Base-by-base conservation (phyloP, 2,329 filamentous ascomycete species). In the Orbilia brochopaga region DNA sequence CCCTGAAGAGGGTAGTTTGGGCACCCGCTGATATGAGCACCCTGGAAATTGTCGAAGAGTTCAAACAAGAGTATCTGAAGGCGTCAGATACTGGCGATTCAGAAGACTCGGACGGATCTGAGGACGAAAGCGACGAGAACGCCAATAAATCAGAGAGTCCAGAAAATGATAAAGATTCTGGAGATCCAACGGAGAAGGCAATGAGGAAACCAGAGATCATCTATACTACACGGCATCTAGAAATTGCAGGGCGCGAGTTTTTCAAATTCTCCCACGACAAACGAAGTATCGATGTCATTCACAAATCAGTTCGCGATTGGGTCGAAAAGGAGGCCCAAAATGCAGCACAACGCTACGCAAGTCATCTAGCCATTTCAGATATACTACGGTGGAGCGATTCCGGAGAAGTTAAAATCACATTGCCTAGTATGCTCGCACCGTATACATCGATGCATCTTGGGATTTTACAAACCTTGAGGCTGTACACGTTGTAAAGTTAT, bases 251-350 rank as follows among this genome's bases (percentile, higher is more conserved):
- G 1, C 32, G 57, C 27, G 57, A 69, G 24, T 69, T 69, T 19
- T 69, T 69, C 44, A 58, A 62, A 48, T 69, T 69, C 35, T 69
- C 65, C 1, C 40, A 48, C 27, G 57, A 37, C 8, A 62, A 58
- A 24, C 32, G 24, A 19, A 69, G 30, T 1, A 62, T 69, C 35
- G 44, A 53, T 52, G 52, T 62, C n/a, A 58, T 69, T 7, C 57
- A 62, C 24, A 69, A 69, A 24, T 69, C 65, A 4, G 65, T 69
- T 48, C 42, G 58, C 27, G 65, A 69, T 32, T 69, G 65, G 65
- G 52, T 69, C 5, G 65, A 69, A n/a, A 53, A 52, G 17, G 65
- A 69, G 19, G 44, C 64, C 7, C 10, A 35, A 19, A 69, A 62
- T n/a, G 57, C 65, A 7, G 57, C 62, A 30, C 21, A 62, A 27